Conservation (phyloP, 768 basidiomycete species). For the Boletus pseudo-olivaceus region DNA sequence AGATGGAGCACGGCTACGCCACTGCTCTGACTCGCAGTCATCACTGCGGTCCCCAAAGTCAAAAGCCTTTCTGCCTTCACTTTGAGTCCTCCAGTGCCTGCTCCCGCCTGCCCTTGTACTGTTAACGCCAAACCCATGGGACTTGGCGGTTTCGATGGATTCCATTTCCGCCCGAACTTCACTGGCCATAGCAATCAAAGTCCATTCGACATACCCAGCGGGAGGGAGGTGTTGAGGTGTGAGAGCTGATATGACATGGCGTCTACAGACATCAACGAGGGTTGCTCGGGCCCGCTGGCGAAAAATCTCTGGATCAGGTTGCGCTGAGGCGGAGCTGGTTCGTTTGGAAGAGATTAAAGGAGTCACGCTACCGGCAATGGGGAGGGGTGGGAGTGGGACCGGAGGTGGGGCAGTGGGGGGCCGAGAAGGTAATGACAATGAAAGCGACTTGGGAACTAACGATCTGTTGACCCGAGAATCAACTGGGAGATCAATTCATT, state of each 20-base stretch:
- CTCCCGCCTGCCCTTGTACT: conserved; percentile 20
- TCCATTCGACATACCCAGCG: conserved; percentile 34
- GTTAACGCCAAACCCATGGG: background rate
- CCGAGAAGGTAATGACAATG: conserved; percentile 18
- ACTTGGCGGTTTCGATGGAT: conserved; percentile 3
- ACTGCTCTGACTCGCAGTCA: conserved; percentile 18
- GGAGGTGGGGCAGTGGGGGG: conserved; percentile 27
- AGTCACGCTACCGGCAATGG: conserved; percentile 25
- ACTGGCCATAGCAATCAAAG: conserved; percentile 28
- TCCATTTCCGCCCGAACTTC: conserved; percentile 17
- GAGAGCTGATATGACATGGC: conserved; percentile 56
- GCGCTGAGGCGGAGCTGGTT: conserved; percentile 5
- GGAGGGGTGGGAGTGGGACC: conserved; percentile 29
- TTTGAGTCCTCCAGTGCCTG: conserved; percentile 46
- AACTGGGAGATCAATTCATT: background rate
- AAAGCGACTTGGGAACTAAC: conserved; percentile 32
- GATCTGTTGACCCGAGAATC: conserved; percentile 16
- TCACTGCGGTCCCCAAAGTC: conserved; percentile 30
- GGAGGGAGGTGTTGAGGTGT: conserved; percentile 28
- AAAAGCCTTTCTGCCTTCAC: conserved; percentile 41
- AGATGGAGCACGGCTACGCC: conserved; percentile 27
- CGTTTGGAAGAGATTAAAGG: conserved; percentile 23
- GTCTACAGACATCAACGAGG: conserved; percentile 64
- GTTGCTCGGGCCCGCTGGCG: conserved; percentile 63
- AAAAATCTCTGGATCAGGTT: conserved; percentile 38